Evolutionary conservation across 306 rosid genomes (phyloP), one percentile per base, ranked within the genome.

Genomic region (Abrus pulchellus): DNA sequence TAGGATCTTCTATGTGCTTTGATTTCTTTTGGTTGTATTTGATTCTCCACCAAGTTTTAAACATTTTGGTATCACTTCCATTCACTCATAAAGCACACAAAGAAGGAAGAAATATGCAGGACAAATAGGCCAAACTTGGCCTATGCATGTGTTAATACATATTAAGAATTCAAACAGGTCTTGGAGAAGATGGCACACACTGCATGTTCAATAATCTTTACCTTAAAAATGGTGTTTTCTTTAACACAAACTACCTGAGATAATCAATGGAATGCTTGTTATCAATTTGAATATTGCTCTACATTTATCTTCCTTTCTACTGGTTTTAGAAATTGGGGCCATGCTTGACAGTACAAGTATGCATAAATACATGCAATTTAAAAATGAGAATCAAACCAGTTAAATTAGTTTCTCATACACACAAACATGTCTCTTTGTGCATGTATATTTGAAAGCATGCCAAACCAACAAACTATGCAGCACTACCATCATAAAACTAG

Each of bases 131-230:
- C 10, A 33, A 8, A 28, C 54, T 72, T 38, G n/a, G 50, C 20
- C 47, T 5, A 43, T 43, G 3, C 3, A 43, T 43, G 10, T 41
- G 44, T 61, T 30, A 13, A 30, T 55, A 32, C 41, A 32, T 34
- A 28, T 27, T 68, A 47, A 28, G 40, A 67, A 68, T 27, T 12
- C 49, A 61, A 10, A 67, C 13, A 54, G 59, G 38, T 56, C 47
- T 68, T 44, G 53, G 68, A 4, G 70, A 69, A 69, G 47, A 45
- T 40, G 68, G 6, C 67, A 41, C 30, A 13, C 13, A 28, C 61
- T 49, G 61, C 30, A 50, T 49, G 54, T 74, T 54, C 43, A 76
- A 76, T 64, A 50, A 77, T 11, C n/a, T 65, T 41, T 40, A 64
- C 28, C 12, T 14, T 14, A 64, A 36, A 57, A 56, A 60, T 9